These are phyloP conservation scores for Forsythia viridissima DNA, from an alignment of 257 asterid genomes.

Conservation along the genomic window DNA sequence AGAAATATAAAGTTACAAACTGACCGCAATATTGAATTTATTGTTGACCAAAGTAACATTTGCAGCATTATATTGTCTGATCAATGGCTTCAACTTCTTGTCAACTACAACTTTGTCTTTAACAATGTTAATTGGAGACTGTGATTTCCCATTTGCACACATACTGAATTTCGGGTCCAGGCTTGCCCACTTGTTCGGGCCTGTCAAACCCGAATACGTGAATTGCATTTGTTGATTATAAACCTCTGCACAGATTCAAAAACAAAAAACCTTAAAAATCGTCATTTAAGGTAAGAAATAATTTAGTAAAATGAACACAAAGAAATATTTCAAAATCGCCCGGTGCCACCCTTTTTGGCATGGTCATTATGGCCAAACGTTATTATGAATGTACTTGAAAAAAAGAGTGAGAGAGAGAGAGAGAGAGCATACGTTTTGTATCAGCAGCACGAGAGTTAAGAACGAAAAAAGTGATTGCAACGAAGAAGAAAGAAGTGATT, in stretches of 20 bases:
- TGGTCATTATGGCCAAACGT: no score
- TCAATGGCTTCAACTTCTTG: conserved; percentile 52
- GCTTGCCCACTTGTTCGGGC: conserved; percentile 73
- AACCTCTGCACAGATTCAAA: conserved; percentile 20
- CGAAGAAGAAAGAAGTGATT: conserved; percentile 29
- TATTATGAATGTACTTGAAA: no score
- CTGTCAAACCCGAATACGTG: conserved; percentile 66
- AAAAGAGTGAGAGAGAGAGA: neutral
- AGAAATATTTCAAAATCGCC: no score
- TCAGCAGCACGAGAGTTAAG: conserved; percentile 9
- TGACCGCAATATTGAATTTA: conserved; percentile 66
- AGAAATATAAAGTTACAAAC: neutral
- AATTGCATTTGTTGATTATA: conserved; percentile 34
- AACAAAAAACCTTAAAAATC: neutral
- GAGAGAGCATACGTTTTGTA: conserved; percentile 28
- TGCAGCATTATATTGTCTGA: conserved; percentile 45
- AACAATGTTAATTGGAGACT: conserved; percentile 68
- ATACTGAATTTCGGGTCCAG: conserved; percentile 66
- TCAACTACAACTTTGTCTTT: conserved; percentile 26
- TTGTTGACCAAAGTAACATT: conserved; percentile 68
- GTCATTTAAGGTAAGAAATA: no score
- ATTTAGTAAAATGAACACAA: no score
- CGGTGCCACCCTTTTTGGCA: no score
- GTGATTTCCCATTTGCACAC: conserved; percentile 65
- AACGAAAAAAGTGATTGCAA: conserved; percentile 19